These are phyloP conservation scores for Venturia effusa DNA, from an alignment of 2,329 filamentous ascomycete species.

Conservation along the genomic window DNA sequence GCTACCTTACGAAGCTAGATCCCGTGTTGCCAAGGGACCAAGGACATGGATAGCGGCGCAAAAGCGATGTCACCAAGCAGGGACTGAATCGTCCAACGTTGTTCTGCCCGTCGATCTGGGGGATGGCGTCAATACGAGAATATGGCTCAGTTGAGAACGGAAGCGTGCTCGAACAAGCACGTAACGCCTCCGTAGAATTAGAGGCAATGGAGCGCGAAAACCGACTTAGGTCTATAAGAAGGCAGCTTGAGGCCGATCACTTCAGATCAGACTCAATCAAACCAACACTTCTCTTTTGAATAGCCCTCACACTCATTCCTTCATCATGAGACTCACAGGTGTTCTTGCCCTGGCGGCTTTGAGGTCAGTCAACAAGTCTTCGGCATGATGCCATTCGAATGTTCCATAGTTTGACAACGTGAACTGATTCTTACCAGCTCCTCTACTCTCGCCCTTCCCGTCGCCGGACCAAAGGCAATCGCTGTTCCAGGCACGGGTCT, in stretches of 20 bases:
- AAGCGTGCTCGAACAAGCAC: neutral
- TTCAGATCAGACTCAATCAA: neutral
- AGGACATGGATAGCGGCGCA: neutral
- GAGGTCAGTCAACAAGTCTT: neutral
- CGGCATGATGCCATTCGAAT: neutral
- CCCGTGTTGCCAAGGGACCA: neutral
- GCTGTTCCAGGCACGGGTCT: too few species aligned
- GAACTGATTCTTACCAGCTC: neutral
- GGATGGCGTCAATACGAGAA: neutral
- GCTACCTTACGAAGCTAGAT: too few species aligned
- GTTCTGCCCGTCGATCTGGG: neutral
- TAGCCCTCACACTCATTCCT: neutral
- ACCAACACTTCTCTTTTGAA: neutral
- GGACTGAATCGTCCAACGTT: neutral
- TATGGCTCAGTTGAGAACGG: neutral
- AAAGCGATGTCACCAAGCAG: neutral
- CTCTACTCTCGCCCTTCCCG: neutral
- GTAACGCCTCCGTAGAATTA: neutral
- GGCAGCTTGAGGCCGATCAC: neutral
- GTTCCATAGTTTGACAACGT: neutral
- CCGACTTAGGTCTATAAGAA: neutral
- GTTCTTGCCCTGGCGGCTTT: neutral
- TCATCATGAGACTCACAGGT: neutral
- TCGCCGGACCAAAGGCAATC: too few species aligned
- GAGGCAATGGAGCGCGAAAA: neutral